phyloP scores from a whole-genome alignment of 495 filamentous ascomycete genomes.

The Xylaria bambusicola region DNA sequence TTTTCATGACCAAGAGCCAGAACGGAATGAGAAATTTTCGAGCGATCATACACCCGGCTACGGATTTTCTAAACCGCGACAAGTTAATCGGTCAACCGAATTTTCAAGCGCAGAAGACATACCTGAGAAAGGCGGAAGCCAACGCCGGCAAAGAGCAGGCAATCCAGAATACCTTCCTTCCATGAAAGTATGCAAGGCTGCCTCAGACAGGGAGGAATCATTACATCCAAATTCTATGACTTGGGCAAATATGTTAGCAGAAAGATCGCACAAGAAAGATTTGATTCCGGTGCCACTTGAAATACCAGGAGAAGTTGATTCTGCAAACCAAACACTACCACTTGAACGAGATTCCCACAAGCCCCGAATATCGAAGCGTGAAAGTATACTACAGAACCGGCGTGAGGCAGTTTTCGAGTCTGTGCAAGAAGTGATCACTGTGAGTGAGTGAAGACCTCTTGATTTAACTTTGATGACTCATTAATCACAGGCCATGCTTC shows the following conservation, averaged over 20 bases:
- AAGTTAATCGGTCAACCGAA: not conserved
- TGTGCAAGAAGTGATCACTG: constrained; percentile 4
- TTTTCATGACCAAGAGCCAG: no score
- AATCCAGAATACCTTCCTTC: not conserved
- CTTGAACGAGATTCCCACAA: not conserved
- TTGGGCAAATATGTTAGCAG: constrained; percentile 6
- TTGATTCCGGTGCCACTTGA: not conserved
- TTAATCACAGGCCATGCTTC: constrained; percentile 2
- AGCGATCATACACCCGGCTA: no score
- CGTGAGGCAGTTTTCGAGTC: constrained; percentile 7
- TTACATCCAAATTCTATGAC: constrained; percentile 6
- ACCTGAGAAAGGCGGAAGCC: not conserved
- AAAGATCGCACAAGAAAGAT: constrained; percentile 1
- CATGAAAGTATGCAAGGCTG: not conserved
- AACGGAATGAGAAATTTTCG: no score
- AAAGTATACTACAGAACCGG: not conserved
- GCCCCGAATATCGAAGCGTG: constrained; percentile 3
- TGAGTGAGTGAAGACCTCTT: not conserved
- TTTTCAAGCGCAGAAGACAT: not conserved
- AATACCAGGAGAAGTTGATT: not conserved
- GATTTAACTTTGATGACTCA: not conserved
- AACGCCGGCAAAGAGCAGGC: not conserved
- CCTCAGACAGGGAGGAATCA: not conserved
- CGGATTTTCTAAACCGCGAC: no score
- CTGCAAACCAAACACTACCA: not conserved